Percentiles rank a stretch among this genome's conserved stretches.
Conservation (phyloP, 768 basidiomycete genomes). For the Cyathus striatus region DNA sequence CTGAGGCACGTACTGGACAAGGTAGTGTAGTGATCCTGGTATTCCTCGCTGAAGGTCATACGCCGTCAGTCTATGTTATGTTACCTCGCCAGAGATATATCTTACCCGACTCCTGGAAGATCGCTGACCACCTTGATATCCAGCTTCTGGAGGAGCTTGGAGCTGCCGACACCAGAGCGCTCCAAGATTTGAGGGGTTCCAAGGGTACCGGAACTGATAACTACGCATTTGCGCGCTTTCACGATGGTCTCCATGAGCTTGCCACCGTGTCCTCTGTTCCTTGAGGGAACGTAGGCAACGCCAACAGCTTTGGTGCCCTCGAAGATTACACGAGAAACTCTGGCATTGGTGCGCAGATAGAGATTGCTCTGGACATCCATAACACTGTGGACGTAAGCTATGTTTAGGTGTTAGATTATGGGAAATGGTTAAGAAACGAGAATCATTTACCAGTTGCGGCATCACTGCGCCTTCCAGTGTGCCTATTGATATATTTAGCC, state of each 20-base stretch:
- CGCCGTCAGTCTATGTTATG: not conserved
- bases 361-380: conserved; percentile 67
- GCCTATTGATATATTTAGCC: conserved; percentile 75
- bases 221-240: conserved; percentile 61
- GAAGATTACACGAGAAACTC: conserved; percentile 67
- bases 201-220: conserved; percentile 60
- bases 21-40: conserved; percentile 74
- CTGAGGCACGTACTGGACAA: conserved; percentile 40
- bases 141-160: conserved; percentile 47
- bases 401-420: not conserved
- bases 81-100: not conserved
- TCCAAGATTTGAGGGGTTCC: conserved; percentile 73
- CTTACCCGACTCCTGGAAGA: conserved; percentile 65
- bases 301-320: conserved; percentile 70
- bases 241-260: conserved; percentile 59
- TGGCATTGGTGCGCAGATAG: conserved; percentile 59
- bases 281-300: conserved; percentile 61
- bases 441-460: conserved; percentile 51
- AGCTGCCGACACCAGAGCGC: conserved; percentile 63
- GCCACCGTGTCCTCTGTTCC: conserved; percentile 50
- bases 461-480: conserved; percentile 68
- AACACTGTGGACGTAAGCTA: conserved; percentile 66
- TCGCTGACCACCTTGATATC: conserved; percentile 63
- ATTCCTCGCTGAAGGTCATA: conserved; percentile 45
- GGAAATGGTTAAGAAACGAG: not conserved